Percentiles rank a stretch among this genome's conserved stretches.
Evolutionary conservation across 208 protist genomes (phyloP).

Genomic region (Leishmania gerbilli): DNA sequence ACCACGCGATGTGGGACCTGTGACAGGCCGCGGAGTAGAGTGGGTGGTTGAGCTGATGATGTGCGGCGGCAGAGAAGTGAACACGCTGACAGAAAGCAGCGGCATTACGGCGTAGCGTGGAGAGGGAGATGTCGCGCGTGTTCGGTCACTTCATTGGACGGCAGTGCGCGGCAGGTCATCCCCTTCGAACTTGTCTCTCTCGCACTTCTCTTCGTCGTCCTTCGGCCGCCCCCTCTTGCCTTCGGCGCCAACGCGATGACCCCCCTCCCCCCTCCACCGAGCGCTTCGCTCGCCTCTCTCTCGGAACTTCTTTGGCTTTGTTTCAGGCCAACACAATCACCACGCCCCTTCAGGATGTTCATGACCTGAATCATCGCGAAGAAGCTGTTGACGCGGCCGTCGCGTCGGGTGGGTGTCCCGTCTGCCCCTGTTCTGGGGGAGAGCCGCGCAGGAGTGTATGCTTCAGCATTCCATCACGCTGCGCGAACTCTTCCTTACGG

Average conservation of each 20-base stretch:
- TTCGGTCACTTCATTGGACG: neutral
- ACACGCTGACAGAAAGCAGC: neutral
- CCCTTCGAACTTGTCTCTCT: neutral
- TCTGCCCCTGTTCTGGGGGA: constrained; percentile 7
- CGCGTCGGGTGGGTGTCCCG: constrained; percentile 15
- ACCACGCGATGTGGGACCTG: neutral
- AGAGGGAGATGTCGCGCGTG: neutral
- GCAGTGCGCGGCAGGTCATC: neutral
- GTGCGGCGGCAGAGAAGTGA: neutral
- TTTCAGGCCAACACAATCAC: neutral
- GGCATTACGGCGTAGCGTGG: neutral
- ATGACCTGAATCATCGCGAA: neutral
- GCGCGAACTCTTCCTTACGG: constrained; percentile 7
- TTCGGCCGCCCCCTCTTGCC: neutral
- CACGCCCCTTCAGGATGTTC: neutral
- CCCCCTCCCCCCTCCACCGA: neutral
- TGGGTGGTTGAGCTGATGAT: neutral
- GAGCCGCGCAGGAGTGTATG: constrained; percentile 14
- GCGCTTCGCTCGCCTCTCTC: neutral
- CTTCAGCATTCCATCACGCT: constrained; percentile 5
- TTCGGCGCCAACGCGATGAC: neutral
- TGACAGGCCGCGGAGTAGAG: neutral
- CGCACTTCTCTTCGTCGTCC: neutral
- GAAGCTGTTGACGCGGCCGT: neutral
- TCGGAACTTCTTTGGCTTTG: neutral